phyloP scores from a whole-genome alignment of 2,329 filamentous ascomycete species.

The Penicillium sp. region DNA sequence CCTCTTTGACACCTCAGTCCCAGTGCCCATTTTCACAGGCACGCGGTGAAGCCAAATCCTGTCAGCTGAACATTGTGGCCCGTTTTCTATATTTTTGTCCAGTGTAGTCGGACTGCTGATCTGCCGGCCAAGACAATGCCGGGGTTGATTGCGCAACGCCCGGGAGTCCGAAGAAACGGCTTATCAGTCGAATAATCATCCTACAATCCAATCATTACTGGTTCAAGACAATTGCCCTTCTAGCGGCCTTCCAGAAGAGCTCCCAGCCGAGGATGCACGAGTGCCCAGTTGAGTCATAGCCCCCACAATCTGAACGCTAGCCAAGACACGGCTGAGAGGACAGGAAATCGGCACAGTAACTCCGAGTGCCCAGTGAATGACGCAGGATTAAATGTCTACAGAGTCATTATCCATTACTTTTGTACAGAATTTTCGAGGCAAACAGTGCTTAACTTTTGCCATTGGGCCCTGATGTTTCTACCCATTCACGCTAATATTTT shows the following conservation, averaged over 20 bases:
- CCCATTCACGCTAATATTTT: too few species aligned
- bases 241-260: constrained; percentile 28
- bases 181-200: background rate
- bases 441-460: background rate
- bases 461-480: background rate
- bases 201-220: constrained; percentile 13
- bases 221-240: constrained; percentile 14
- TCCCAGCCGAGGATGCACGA: constrained; percentile 4
- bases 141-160: background rate
- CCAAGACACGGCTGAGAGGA: background rate
- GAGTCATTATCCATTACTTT: too few species aligned
- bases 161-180: background rate
- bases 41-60: background rate
- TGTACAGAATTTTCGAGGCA: background rate
- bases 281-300: background rate
- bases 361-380: background rate
- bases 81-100: background rate
- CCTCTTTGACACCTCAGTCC: background rate
- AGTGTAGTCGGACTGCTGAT: constrained; percentile 3
- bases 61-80: background rate
- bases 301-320: background rate
- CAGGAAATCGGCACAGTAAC: constrained; percentile 7
- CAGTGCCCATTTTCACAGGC: background rate
- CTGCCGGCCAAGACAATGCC: constrained; percentile 1
- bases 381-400: background rate